phyloP scores from a whole-genome alignment of 2,329 filamentous ascomycete species.

The Fusarium coicis region DNA sequence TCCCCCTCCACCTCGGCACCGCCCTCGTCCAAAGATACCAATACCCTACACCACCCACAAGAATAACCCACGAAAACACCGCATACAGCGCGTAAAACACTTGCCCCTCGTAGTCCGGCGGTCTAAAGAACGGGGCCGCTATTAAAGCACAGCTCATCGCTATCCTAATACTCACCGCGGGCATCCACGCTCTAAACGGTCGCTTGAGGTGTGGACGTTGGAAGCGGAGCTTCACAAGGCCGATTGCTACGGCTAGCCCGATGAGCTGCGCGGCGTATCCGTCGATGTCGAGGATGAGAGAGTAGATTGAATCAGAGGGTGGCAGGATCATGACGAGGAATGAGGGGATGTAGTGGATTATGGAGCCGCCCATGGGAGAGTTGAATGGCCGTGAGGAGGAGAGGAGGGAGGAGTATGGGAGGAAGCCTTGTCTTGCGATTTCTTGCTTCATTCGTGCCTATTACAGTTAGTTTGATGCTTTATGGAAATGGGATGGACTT shows the following conservation, averaged over 20 bases:
- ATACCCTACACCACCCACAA: slow-evolving; percentile 66
- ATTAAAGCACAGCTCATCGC: slow-evolving; percentile 65
- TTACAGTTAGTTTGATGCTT: slow-evolving; percentile 23
- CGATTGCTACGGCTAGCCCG: slow-evolving; percentile 65
- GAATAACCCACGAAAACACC: slow-evolving; percentile 63
- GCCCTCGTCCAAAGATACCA: slow-evolving; percentile 74
- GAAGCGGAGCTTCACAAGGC: slow-evolving; percentile 69
- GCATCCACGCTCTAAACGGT: slow-evolving; percentile 73
- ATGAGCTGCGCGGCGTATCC: slow-evolving; percentile 74
- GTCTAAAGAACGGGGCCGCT: slow-evolving; percentile 71
- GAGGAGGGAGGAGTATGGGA: slow-evolving; percentile 70
- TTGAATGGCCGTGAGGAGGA: slow-evolving; percentile 74
- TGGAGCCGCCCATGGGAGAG: slow-evolving; percentile 73
- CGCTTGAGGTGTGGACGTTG: slow-evolving; percentile 68
- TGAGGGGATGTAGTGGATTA: slow-evolving; percentile 76
- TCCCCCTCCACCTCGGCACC: slow-evolving; percentile 68
- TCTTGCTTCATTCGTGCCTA: slow-evolving; percentile 78
- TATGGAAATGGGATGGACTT: not conserved
- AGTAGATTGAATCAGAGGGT: slow-evolving; percentile 73
- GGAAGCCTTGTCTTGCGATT: slow-evolving; percentile 75
- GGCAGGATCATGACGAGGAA: slow-evolving; percentile 73
- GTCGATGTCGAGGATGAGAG: slow-evolving; percentile 78
- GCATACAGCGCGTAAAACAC: slow-evolving; percentile 66
- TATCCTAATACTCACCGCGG: slow-evolving; percentile 67
- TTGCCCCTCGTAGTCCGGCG: slow-evolving; percentile 57